Evolutionary conservation across 2,329 filamentous ascomycete species (phyloP).

Genomic region (Cladosporium sphaerospermum): DNA sequence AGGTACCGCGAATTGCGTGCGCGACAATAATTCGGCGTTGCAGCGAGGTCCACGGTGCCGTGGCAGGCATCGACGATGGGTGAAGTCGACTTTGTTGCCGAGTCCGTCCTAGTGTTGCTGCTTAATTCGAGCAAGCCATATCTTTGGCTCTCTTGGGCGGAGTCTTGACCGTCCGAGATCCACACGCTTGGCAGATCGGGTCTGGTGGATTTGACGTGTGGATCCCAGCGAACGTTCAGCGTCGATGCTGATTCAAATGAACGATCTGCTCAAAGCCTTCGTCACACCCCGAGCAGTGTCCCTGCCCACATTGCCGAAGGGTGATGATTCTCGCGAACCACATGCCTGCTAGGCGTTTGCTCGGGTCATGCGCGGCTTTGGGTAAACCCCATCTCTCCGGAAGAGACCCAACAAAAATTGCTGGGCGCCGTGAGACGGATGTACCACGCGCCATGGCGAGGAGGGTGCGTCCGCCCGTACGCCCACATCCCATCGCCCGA

Average conservation of each 20-base stretch:
- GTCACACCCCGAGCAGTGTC: background rate
- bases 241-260: conserved; percentile 6
- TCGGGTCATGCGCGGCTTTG: background rate
- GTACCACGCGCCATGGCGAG: background rate
- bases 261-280: conserved; percentile 11
- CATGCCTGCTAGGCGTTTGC: background rate
- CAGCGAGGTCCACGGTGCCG: background rate
- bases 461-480: background rate
- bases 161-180: background rate
- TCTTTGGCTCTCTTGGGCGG: conserved; percentile 9
- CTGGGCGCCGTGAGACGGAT: background rate
- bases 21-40: background rate
- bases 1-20: background rate
- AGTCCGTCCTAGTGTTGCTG: conserved; percentile 5
- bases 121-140: conserved; percentile 10
- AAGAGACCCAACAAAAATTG: conserved; percentile 8
- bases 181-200: conserved; percentile 6
- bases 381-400: conserved; percentile 7
- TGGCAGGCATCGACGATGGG: conserved; percentile 3
- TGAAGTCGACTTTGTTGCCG: conserved; percentile 2
- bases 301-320: background rate
- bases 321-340: conserved; percentile 4
- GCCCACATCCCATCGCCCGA: conserved; percentile 2
- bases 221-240: background rate
- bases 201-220: background rate